Base-by-base conservation (phyloP, 2,329 filamentous ascomycete species). In the Trichoderma harzianum region DNA sequence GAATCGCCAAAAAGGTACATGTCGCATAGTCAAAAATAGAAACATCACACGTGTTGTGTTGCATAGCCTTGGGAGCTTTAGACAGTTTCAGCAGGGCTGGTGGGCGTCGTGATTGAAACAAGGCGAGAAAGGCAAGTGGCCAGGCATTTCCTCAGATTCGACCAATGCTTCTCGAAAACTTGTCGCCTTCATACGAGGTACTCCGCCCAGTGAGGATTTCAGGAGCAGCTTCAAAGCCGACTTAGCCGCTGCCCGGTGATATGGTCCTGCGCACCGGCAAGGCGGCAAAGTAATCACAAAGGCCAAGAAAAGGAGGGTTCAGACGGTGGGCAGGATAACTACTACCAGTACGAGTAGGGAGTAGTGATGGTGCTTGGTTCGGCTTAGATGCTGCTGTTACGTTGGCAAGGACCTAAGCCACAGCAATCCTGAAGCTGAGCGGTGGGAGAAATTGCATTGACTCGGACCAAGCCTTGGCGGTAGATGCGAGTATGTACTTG, bases 1-100 rank as follows among this genome's bases (percentile, higher is more conserved):
- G 63, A 36, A 55, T 36, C 28, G 43, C 21, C n/a, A 32, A 18
- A 30, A 32, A 32, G 21, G 16, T 16, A n/a, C 55, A 32, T 34
- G 55, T 47, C 65, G 36, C 26, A 39, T 26, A 32, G 39, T 51
- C 66, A 51, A 69, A 69, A 69, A 69, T 69, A 69, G 66, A 69
- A 69, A 61, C 66, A 51, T 51, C 34, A 30, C 66, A 69, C 55
- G 55, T 61, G 67, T 60, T 47, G 28, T 21, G 28, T 18, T 12
- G 39, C 67, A 62, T 67, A 57, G 47, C 51, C 64, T 57, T 39
- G 47, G 21, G 14, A 47, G 36, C 53, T 36, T 61, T 69, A 5
- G 21, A 30, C 65, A 21, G 67, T 69, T 69, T 62, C 67, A 62
- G 67, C 67, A 53, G 57, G 16, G 26, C 67, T 39, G 21, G 57